Evolutionary conservation across 805 yeast species (phyloP).

Genomic region (Ogataea kodamae): DNA sequence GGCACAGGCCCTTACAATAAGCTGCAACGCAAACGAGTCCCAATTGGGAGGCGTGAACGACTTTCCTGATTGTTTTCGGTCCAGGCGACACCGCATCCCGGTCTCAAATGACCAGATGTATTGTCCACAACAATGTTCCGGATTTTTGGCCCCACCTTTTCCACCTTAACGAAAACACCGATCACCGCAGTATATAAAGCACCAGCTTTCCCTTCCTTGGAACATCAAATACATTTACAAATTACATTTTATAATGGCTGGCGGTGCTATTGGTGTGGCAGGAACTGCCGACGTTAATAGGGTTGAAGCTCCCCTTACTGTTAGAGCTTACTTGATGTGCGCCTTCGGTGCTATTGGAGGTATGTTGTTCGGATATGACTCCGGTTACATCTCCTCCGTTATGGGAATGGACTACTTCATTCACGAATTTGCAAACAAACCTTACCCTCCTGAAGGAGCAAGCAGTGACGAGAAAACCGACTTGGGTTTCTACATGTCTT

Average conservation of each 20-base stretch:
- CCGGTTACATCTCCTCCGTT: slow-evolving; percentile 65
- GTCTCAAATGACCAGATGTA: too few species aligned
- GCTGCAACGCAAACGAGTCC: too few species aligned
- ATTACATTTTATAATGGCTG: slow-evolving; percentile 1
- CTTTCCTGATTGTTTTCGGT: too few species aligned
- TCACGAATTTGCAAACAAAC: slow-evolving; percentile 27
- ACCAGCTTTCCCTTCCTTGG: background rate
- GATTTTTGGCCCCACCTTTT: slow-evolving; percentile 10
- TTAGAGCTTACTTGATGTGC: slow-evolving; percentile 39
- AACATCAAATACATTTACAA: background rate
- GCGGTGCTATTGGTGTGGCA: slow-evolving; percentile 7
- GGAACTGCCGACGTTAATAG: slow-evolving; percentile 24
- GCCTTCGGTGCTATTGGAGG: slow-evolving; percentile 68
- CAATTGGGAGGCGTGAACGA: too few species aligned
- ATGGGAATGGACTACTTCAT: slow-evolving; percentile 55
- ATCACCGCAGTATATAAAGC: slow-evolving; percentile 2
- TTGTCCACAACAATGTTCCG: slow-evolving; percentile 2
- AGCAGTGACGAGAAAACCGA: too few species aligned
- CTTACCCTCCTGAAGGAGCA: too few species aligned
- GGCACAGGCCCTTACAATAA: too few species aligned
- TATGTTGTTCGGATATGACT: slow-evolving; percentile 63
- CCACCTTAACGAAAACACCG: background rate
- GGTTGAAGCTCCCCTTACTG: slow-evolving; percentile 37
- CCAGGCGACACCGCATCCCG: too few species aligned
- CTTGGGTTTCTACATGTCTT: slow-evolving; percentile 20